phyloP scores from a whole-genome alignment of 2,329 filamentous ascomycete species.

The Pyrenophora seminiperda region DNA sequence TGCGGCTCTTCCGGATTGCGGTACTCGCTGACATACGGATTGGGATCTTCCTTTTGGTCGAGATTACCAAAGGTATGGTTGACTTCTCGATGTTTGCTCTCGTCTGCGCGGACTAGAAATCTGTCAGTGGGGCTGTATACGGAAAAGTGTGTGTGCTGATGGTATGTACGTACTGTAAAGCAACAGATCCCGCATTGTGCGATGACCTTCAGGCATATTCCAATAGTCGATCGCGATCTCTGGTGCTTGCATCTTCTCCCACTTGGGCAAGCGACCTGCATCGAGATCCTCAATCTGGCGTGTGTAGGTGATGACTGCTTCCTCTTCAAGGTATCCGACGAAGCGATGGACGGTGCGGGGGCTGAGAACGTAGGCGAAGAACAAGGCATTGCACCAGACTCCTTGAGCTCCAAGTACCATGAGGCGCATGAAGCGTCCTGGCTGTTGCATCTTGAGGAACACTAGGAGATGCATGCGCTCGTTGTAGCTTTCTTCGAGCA shows the following conservation, averaged over 20 bases:
- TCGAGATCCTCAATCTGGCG: slow-evolving; percentile 87
- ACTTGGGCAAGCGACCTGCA: slow-evolving; percentile 78
- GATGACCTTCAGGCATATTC: slow-evolving; percentile 84
- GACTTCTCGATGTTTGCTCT: slow-evolving; percentile 75
- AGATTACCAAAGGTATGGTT: slow-evolving; percentile 95
- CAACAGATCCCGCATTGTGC: slow-evolving; percentile 84
- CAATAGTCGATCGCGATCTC: slow-evolving; percentile 92
- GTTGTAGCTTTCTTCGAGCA: slow-evolving; percentile 89
- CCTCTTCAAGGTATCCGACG: slow-evolving; percentile 95
- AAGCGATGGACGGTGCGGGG: slow-evolving; percentile 92
- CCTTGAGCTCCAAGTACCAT: slow-evolving; percentile 68
- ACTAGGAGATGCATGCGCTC: slow-evolving; percentile 92
- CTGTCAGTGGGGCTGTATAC: slow-evolving; percentile 10
- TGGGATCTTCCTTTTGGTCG: slow-evolving; percentile 82
- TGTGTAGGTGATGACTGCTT: slow-evolving; percentile 94
- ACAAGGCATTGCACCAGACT: slow-evolving; percentile 95
- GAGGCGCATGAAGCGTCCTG: slow-evolving; percentile 85
- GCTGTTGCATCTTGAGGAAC: slow-evolving; percentile 89
- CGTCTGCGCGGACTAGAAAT: slow-evolving; percentile 43
- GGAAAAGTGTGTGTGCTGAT: not conserved
- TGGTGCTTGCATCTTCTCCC: slow-evolving; percentile 78
- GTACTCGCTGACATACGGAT: slow-evolving; percentile 87
- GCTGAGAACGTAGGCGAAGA: slow-evolving; percentile 83
- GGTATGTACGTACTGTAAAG: slow-evolving; percentile 77
- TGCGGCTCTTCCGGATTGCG: slow-evolving; percentile 70